Percentiles rank a stretch among this genome's conserved stretches.
phyloP scores from a whole-genome alignment of 495 filamentous ascomycete genomes.

The Zalerion maritima region DNA sequence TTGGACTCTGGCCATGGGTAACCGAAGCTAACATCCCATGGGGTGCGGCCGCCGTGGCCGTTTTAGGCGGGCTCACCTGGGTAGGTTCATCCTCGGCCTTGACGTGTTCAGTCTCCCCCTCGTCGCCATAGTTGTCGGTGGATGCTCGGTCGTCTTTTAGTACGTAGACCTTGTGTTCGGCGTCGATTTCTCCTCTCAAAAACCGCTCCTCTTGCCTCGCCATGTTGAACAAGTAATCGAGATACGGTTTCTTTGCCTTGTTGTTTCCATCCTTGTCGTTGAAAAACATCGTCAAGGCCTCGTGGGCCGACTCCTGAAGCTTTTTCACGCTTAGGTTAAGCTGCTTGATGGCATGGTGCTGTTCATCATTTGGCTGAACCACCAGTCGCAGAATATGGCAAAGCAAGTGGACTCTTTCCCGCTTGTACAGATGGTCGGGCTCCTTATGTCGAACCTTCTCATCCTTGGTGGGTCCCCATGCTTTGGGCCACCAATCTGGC shows the following conservation, averaged over 20 bases:
- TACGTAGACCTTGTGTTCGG: constrained; percentile 23
- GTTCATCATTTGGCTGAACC: constrained; percentile 26
- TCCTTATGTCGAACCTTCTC: constrained; percentile 51
- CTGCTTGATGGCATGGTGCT: constrained; percentile 22
- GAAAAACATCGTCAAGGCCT: constrained; percentile 30
- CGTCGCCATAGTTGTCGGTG: constrained; percentile 13
- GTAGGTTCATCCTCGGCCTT: constrained; percentile 11
- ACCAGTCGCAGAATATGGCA: constrained; percentile 47
- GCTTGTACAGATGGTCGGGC: constrained; percentile 70
- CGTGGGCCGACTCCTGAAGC: constrained; percentile 30
- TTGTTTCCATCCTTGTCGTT: constrained; percentile 24
- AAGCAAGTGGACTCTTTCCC: constrained; percentile 45
- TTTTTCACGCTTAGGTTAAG: constrained; percentile 26
- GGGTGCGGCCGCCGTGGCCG: constrained; percentile 6
- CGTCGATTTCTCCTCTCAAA: constrained; percentile 40
- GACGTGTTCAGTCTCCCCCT: constrained; percentile 17
- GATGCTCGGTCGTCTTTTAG: constrained; percentile 17
- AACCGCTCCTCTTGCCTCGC: constrained; percentile 48
- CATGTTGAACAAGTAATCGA: constrained; percentile 56
- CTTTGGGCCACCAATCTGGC: constrained; percentile 73
- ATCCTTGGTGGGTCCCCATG: constrained; percentile 23
- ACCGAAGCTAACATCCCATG: constrained; percentile 15
- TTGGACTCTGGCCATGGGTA: constrained; percentile 15
- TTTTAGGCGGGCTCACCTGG: constrained; percentile 11
- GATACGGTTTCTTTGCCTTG: constrained; percentile 21